These are phyloP conservation scores for Trametes punicea DNA, from an alignment of 768 basidiomycete genomes.

Conservation along the genomic window DNA sequence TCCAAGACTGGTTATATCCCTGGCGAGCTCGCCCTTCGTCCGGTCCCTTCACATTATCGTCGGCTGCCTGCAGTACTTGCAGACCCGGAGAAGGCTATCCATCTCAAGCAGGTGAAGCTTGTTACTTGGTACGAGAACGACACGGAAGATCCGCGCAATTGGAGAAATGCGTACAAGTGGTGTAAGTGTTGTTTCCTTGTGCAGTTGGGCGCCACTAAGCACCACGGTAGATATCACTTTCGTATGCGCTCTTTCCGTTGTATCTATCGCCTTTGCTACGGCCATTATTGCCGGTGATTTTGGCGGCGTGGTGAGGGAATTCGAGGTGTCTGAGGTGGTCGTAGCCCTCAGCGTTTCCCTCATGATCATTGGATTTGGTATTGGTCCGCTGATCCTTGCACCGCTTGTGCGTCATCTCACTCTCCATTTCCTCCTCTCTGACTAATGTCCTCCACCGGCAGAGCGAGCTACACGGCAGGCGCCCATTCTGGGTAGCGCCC, in stretches of 20 bases:
- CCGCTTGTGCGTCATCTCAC: constrained; percentile 21
- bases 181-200: constrained; percentile 23
- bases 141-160: constrained; percentile 40
- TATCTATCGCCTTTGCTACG: constrained; percentile 36
- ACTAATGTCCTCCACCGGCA: constrained; percentile 10
- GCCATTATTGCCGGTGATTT: constrained; percentile 39
- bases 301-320: constrained; percentile 30
- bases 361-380: constrained; percentile 37
- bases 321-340: constrained; percentile 33
- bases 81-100: constrained; percentile 35
- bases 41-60: constrained; percentile 26
- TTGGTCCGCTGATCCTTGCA: constrained; percentile 31
- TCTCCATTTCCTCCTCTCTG: constrained; percentile 26
- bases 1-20: constrained; percentile 30
- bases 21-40: constrained; percentile 29
- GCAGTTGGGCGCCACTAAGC: not conserved
- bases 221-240: constrained; percentile 28
- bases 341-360: constrained; percentile 34
- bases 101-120: constrained; percentile 31
- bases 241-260: constrained; percentile 31
- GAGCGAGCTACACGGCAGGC: constrained; percentile 40
- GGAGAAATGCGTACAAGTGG: constrained; percentile 32
- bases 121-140: constrained; percentile 38
- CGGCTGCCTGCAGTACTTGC: constrained; percentile 18
- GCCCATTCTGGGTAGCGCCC: constrained; percentile 37